Evolutionary conservation across 495 filamentous ascomycete species (phyloP), one percentile per base, ranked within the genome.

Genomic region (Sabuloglossum arenarium): DNA sequence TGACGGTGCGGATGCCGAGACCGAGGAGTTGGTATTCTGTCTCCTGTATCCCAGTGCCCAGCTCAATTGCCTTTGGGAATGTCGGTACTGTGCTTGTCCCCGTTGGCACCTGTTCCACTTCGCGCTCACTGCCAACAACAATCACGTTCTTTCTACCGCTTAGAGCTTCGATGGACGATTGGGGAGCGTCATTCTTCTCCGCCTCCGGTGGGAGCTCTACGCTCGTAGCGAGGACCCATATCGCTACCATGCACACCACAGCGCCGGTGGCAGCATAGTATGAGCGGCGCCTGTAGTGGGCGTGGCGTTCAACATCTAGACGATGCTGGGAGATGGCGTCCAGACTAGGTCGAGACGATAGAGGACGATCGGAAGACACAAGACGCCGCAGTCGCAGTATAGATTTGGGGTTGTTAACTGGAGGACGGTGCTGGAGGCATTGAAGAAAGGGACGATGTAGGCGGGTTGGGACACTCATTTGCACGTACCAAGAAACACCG

Each of bases 1-100:
- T 88, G 21, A 98, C 91, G 8, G 83, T 90, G 54, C 91, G 79
- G 53, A 90, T 77, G 9, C 91, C 91, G 39, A 94, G 71, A 0
- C 91, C 91, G 6, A 96, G 73, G 0, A 96, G 76, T 28, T 86
- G 85, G 66, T 94, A 96, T 59, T 93, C 86, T 0, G 37, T 57
- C 16, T 53, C 29, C 6, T 57, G 11, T 32, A 34, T 64, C 1
- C 21, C 25, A 21, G 11, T 56, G 1, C 81, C 76, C 0, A 94
- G 69, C 34, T 71, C 67, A 52, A 96, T 76, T 0, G 78, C 79
- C 47, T 76, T 73, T 0, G 91, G 90, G 66, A 96, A 95, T 43
- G 75, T 74, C 0, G 88, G 88, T 0, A 96, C 77, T 4, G 80
- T 79, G 66, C 78, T 84, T 56, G 85, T 91, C n/a, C 89, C 86